These are phyloP conservation scores for Phalaenopsis equestris DNA, from an alignment of 106 monocot genomes.

Conservation along the genomic window DNA sequence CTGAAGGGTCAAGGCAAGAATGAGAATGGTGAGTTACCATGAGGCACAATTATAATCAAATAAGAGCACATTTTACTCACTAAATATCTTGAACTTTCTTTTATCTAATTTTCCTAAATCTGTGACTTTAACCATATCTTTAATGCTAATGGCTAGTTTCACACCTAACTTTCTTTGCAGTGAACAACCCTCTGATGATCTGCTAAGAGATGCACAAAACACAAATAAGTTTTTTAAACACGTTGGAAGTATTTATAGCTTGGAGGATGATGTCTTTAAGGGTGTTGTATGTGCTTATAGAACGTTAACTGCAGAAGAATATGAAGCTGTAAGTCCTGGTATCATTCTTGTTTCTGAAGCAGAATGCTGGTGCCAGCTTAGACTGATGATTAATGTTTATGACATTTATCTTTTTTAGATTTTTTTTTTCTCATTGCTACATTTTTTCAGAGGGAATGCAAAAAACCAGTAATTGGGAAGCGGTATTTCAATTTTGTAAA, in stretches of 20 bases:
- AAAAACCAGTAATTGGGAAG: slow-evolving; percentile 75
- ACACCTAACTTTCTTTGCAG: slow-evolving; percentile 27
- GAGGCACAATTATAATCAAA: background rate
- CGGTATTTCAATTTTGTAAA: slow-evolving; percentile 66
- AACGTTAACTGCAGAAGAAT: slow-evolving; percentile 73
- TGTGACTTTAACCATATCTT: background rate
- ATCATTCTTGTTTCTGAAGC: background rate
- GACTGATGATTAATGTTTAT: background rate
- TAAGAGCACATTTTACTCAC: background rate
- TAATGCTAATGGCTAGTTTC: background rate
- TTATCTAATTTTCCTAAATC: background rate
- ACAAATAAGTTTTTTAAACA: slow-evolving; percentile 81
- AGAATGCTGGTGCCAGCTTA: background rate
- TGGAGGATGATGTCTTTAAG: slow-evolving; percentile 24
- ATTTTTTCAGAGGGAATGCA: slow-evolving; percentile 48
- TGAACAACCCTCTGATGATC: slow-evolving; percentile 81
- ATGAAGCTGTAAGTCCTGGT: slow-evolving; percentile 67
- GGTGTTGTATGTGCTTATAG: slow-evolving; percentile 38
- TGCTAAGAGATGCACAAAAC: slow-evolving; percentile 75
- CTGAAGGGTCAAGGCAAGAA: background rate
- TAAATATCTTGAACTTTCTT: background rate
- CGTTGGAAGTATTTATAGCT: slow-evolving; percentile 53
- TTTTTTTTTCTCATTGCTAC: slow-evolving; percentile 7
- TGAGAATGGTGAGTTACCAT: background rate
- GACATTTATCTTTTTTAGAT: background rate